phyloP scores from a whole-genome alignment of 1,284 basidiomycete genomes.

The Agaricales sp. region DNA sequence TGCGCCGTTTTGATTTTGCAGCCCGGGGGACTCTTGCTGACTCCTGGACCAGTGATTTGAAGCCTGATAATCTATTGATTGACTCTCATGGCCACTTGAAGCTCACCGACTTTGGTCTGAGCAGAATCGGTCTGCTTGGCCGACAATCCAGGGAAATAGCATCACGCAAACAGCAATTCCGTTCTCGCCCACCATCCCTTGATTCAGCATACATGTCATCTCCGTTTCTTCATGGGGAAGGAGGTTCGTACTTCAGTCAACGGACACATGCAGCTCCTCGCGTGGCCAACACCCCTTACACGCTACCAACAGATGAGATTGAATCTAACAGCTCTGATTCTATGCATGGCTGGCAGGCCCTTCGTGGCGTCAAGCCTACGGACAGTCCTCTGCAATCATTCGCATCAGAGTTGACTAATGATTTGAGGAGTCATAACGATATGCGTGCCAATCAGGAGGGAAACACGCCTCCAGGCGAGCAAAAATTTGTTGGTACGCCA shows the following conservation, averaged over 20 bases:
- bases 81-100: constrained; percentile 95
- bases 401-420: constrained; percentile 71
- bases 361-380: constrained; percentile 37
- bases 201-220: constrained; percentile 75
- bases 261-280: constrained; percentile 48
- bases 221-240: constrained; percentile 53
- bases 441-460: constrained; percentile 38
- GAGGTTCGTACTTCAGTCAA: constrained; percentile 77
- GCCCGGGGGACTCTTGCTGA: constrained; percentile 9
- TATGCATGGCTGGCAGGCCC: constrained; percentile 44
- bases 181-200: constrained; percentile 71
- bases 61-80: constrained; percentile 96
- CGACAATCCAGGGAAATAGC: constrained; percentile 80
- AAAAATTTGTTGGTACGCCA: constrained; percentile 93
- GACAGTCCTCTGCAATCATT: constrained; percentile 78
- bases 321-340: constrained; percentile 83
- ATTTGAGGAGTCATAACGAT: constrained; percentile 59
- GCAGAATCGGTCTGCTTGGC: constrained; percentile 92
- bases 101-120: constrained; percentile 96
- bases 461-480: constrained; percentile 70
- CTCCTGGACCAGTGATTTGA: constrained; percentile 68
- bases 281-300: constrained; percentile 52
- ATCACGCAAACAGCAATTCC: constrained; percentile 28
- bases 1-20: constrained; percentile 26
- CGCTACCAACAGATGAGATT: constrained; percentile 64